Evolutionary conservation across 768 basidiomycete genomes (phyloP).

Genomic region (Naematelia aurantialba): DNA sequence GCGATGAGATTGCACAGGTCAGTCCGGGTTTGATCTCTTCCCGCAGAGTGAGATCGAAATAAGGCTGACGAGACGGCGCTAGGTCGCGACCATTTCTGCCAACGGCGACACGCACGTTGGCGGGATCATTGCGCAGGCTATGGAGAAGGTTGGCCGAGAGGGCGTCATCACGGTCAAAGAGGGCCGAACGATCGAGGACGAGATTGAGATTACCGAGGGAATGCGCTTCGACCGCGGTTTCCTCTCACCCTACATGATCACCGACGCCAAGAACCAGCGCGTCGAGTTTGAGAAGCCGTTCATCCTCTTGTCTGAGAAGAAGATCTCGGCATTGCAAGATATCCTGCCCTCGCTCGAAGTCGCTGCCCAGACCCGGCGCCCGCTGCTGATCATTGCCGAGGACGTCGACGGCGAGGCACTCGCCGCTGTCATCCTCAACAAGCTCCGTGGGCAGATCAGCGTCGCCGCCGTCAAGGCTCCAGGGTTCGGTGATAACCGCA

Average conservation of each 20-base stretch:
- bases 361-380: conserved; percentile 66
- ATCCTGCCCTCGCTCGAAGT: conserved; percentile 78
- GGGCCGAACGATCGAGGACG: conserved; percentile 94
- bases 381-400: conserved; percentile 93
- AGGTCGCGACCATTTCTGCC: conserved; percentile 86
- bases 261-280: conserved; percentile 93
- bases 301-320: conserved; percentile 93
- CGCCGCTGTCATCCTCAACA: conserved; percentile 97
- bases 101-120: conserved; percentile 83
- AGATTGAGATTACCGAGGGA: conserved; percentile 98
- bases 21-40: not conserved
- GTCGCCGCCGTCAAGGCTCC: conserved; percentile 95
- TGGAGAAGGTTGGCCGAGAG: conserved; percentile 99
- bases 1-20: conserved; percentile 88
- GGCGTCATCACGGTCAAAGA: conserved; percentile 99
- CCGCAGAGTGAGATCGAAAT: too few species aligned
- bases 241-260: conserved; percentile 97
- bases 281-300: conserved; percentile 96
- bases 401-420: conserved; percentile 97
- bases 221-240: conserved; percentile 99
- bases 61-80: conserved; percentile 7
- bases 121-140: conserved; percentile 91
- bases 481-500: conserved; percentile 97
- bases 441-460: conserved; percentile 93
- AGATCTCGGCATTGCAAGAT: conserved; percentile 90